Percentiles rank a stretch among this genome's conserved stretches.
phyloP scores from a whole-genome alignment of 805 yeast species.

The Saturnispora serradocipensis region DNA sequence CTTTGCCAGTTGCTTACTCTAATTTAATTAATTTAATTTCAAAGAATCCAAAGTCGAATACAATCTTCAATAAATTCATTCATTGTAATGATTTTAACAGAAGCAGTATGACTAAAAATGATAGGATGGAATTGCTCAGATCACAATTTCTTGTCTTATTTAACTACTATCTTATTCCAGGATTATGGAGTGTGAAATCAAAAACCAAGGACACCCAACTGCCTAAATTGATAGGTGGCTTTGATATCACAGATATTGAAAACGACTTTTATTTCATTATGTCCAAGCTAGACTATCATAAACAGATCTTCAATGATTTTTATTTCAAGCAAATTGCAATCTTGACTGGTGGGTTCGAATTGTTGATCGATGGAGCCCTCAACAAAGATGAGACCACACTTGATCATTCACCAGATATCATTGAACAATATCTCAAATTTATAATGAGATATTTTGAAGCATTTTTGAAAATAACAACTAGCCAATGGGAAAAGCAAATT shows the following conservation, averaged over 20 bases:
- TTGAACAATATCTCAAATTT: slow-evolving; percentile 30
- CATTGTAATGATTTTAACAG: slow-evolving; percentile 19
- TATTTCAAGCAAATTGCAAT: slow-evolving; percentile 30
- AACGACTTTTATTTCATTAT: slow-evolving; percentile 24
- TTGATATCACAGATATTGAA: slow-evolving; percentile 24
- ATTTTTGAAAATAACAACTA: slow-evolving; percentile 17
- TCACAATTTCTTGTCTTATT: slow-evolving; percentile 25
- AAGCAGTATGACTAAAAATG: slow-evolving; percentile 26
- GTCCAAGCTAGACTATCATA: slow-evolving; percentile 24
- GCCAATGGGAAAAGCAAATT: not conserved
- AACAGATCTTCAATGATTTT: slow-evolving; percentile 27
- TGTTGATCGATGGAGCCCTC: slow-evolving; percentile 21
- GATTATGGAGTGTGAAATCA: slow-evolving; percentile 26
- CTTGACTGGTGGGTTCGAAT: slow-evolving; percentile 31
- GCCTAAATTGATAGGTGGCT: slow-evolving; percentile 11
- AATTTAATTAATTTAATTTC: slow-evolving; percentile 34
- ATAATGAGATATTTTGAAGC: slow-evolving; percentile 32
- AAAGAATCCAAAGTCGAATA: slow-evolving; percentile 27
- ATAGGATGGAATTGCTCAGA: slow-evolving; percentile 25
- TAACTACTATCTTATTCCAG: slow-evolving; percentile 34
- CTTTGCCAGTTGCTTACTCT: slow-evolving; percentile 36
- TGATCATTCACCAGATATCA: slow-evolving; percentile 17
- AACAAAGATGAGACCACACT: slow-evolving; percentile 19
- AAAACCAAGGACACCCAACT: not conserved
- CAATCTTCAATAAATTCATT: slow-evolving; percentile 23